These are phyloP conservation scores for Candolleomyces efflorescens DNA, from an alignment of 768 basidiomycete species.

Conservation along the genomic window DNA sequence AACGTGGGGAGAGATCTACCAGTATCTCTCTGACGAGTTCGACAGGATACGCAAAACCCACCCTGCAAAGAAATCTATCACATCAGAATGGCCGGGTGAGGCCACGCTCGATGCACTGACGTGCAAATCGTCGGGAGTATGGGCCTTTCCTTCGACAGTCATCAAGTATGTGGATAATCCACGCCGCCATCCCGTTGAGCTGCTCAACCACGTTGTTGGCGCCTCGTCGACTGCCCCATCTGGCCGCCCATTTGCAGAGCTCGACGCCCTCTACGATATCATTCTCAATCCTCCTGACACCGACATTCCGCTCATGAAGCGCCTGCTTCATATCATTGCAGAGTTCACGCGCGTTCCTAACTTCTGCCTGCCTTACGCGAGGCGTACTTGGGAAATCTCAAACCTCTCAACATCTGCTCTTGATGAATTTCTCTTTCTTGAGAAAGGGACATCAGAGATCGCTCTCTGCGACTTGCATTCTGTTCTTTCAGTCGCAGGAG, in stretches of 20 bases:
- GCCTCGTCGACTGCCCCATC: neutral
- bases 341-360: too few species aligned
- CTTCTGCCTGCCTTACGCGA: too few species aligned
- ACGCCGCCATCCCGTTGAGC: neutral
- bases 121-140: constrained; percentile 3
- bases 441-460: neutral
- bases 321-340: neutral
- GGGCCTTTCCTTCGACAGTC: constrained; percentile 1
- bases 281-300: neutral
- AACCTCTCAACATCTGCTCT: too few species aligned
- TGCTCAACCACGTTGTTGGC: neutral
- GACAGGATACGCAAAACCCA: neutral
- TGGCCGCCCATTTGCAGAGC: constrained; percentile 1
- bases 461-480: constrained; percentile 5
- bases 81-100: constrained; percentile 2
- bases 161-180: constrained; percentile 10
- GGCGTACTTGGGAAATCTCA: too few species aligned
- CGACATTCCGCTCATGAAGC: neutral
- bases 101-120: neutral
- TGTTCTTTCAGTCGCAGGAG: neutral
- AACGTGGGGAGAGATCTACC: neutral
- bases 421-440: too few species aligned
- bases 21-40: neutral
- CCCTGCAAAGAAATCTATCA: neutral
- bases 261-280: constrained; percentile 5